A percentile compares a stretch with the other conserved stretches of the same genome.
Conservation (phyloP, 202 grass and related monocot species). For the Hordeum pubiflorum region DNA sequence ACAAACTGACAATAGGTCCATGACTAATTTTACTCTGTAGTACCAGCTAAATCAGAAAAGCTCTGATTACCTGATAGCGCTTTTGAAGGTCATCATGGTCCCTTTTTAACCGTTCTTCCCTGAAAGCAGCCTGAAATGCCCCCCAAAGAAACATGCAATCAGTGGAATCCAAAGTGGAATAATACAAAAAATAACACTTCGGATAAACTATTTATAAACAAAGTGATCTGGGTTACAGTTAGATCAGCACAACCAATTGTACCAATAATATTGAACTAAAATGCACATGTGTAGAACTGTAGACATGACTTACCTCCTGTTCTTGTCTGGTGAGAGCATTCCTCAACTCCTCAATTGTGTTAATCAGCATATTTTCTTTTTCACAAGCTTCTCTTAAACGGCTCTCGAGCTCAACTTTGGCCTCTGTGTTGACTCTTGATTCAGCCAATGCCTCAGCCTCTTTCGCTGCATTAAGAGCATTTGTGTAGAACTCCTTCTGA, state of each 20-base stretch:
- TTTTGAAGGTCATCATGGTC: constrained; percentile 98
- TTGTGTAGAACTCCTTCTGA: constrained; percentile 98
- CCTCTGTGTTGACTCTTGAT: constrained; percentile 89
- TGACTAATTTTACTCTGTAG: not conserved
- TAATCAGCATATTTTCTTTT: constrained; percentile 86
- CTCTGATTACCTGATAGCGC: constrained; percentile 73
- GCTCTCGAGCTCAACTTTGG: constrained; percentile 85
- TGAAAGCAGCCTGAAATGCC: constrained; percentile 65
- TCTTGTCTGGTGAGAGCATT: constrained; percentile 92
- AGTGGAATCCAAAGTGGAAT: not conserved
- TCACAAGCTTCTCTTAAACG: constrained; percentile 76
- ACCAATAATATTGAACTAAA: not conserved
- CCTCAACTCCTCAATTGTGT: constrained; percentile 93
- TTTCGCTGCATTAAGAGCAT: constrained; percentile 94
- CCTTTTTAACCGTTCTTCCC: constrained; percentile 84
- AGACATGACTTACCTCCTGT: constrained; percentile 64
- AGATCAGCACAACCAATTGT: constrained; percentile 12
- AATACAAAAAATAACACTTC: not conserved
- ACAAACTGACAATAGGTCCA: not conserved
- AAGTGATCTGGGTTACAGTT: not conserved
- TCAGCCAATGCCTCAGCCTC: constrained; percentile 92
- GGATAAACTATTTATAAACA: not conserved
- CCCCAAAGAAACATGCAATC: not conserved
- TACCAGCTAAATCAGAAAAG: constrained; percentile 3
- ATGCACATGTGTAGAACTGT: not conserved